Evolutionary conservation across 2,329 filamentous ascomycete species (phyloP).

Genomic region (Fusarium graminum): DNA sequence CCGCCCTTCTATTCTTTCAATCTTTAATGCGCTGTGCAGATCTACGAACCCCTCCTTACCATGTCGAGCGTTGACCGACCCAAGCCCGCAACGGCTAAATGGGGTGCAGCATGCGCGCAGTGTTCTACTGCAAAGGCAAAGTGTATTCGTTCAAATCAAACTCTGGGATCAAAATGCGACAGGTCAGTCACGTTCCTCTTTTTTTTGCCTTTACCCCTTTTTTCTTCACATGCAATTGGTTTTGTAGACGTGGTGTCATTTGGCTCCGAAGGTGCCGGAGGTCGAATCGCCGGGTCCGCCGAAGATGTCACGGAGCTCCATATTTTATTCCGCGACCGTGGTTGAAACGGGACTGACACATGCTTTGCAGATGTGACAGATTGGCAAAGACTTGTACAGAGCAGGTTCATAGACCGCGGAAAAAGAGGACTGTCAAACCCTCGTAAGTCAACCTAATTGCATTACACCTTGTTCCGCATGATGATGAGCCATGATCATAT

Average conservation of each 20-base stretch:
- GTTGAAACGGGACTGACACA: constrained; percentile 26
- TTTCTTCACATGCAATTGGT: not conserved
- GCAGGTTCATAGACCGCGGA: constrained; percentile 63
- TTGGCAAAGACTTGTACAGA: constrained; percentile 62
- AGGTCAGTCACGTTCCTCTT: constrained; percentile 50
- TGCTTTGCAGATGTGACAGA: constrained; percentile 59
- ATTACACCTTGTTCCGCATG: no score
- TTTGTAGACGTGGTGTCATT: not conserved
- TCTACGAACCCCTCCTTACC: constrained; percentile 6
- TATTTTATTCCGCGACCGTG: constrained; percentile 24
- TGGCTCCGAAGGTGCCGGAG: constrained; percentile 19
- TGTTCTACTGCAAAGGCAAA: constrained; percentile 65
- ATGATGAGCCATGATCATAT: not conserved
- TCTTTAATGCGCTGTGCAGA: constrained; percentile 7
- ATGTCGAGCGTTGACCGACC: constrained; percentile 42
- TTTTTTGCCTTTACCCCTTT: not conserved
- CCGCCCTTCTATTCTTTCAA: constrained; percentile 12
- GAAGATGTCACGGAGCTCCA: constrained; percentile 26
- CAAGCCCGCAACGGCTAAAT: constrained; percentile 58
- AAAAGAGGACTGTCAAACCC: constrained; percentile 64
- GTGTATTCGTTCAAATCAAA: constrained; percentile 59
- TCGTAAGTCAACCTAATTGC: constrained; percentile 57
- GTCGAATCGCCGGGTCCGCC: constrained; percentile 28
- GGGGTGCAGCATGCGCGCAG: constrained; percentile 63
- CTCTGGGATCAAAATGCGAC: constrained; percentile 59